A percentile compares a stretch with the other conserved stretches of the same genome.
Evolutionary conservation across 192 early-diverging fungal species (phyloP).

Genomic region (Coemansia sp.): DNA sequence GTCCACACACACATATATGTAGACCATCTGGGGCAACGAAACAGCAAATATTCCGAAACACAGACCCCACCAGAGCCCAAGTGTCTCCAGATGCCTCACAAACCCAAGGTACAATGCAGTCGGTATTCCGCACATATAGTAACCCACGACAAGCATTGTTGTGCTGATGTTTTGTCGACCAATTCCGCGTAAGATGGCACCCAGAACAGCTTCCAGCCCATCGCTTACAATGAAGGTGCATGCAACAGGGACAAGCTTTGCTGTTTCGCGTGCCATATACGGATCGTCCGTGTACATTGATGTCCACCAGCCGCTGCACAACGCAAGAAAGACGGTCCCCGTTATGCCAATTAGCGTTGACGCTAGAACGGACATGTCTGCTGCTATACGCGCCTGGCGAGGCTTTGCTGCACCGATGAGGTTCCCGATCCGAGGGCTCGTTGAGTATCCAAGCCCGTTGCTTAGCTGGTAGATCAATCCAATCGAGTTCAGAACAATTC

Average conservation of each 20-base stretch:
- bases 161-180: background rate
- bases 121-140: slow-evolving; percentile 44
- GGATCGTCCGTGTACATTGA: slow-evolving; percentile 46
- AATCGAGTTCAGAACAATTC: slow-evolving; percentile 58
- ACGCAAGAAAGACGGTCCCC: slow-evolving; percentile 58
- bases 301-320: slow-evolving; percentile 55
- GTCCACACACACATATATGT: background rate
- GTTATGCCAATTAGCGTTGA: slow-evolving; percentile 50
- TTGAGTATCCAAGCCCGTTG: slow-evolving; percentile 72
- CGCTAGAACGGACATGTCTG: slow-evolving; percentile 53
- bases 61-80: background rate
- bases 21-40: background rate
- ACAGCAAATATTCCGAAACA: slow-evolving; percentile 1
- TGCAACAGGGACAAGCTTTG: slow-evolving; percentile 13
- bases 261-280: slow-evolving; percentile 12
- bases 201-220: slow-evolving; percentile 55
- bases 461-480: slow-evolving; percentile 67
- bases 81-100: background rate
- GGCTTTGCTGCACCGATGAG: slow-evolving; percentile 57
- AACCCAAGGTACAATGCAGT: slow-evolving; percentile 42
- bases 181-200: slow-evolving; percentile 30
- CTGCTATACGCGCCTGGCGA: slow-evolving; percentile 60
- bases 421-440: slow-evolving; percentile 76
- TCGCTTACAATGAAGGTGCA: slow-evolving; percentile 26
- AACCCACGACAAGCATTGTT: slow-evolving; percentile 34